Evolutionary conservation across 169 alveolate species (phyloP).

Genomic region (Babesia bigemina): DNA sequence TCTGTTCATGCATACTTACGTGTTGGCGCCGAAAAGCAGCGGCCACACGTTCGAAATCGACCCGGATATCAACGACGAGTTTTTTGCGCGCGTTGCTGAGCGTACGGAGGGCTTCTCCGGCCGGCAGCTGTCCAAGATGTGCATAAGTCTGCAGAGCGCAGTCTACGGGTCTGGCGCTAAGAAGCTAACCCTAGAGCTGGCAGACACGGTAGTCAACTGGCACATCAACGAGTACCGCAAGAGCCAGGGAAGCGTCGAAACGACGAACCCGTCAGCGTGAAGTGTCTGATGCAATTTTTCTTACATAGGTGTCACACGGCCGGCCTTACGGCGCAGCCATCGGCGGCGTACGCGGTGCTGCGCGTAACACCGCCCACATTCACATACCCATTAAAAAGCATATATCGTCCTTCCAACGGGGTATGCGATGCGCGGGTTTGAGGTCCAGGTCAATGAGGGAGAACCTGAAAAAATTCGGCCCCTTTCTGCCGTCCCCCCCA

Average conservation of each 20-base stretch:
- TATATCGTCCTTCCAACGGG: conserved; percentile 38
- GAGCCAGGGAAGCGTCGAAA: not conserved
- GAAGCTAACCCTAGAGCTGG: conserved; percentile 76
- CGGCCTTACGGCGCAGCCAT: not conserved
- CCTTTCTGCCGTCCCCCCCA: not conserved
- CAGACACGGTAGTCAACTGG: conserved; percentile 81
- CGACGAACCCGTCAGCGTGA: not conserved
- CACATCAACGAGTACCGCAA: conserved; percentile 65
- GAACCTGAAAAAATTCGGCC: conserved; percentile 22
- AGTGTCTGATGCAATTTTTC: not conserved
- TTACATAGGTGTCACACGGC: not conserved
- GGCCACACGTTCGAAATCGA: conserved; percentile 72
- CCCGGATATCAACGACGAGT: conserved; percentile 77
- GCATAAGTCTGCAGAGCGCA: conserved; percentile 79
- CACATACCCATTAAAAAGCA: not conserved
- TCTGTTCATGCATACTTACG: conserved; percentile 89
- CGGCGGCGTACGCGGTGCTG: not conserved
- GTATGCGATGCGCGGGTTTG: conserved; percentile 42
- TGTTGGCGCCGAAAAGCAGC: conserved; percentile 74
- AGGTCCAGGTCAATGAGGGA: conserved; percentile 58
- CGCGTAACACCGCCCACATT: not conserved
- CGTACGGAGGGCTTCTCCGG: conserved; percentile 93
- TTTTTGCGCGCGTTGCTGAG: conserved; percentile 82
- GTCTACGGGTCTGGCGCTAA: conserved; percentile 79
- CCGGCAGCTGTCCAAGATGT: conserved; percentile 91